Base-by-base conservation (phyloP, 148 eudicot genomes). In the Rhododendron molle region DNA sequence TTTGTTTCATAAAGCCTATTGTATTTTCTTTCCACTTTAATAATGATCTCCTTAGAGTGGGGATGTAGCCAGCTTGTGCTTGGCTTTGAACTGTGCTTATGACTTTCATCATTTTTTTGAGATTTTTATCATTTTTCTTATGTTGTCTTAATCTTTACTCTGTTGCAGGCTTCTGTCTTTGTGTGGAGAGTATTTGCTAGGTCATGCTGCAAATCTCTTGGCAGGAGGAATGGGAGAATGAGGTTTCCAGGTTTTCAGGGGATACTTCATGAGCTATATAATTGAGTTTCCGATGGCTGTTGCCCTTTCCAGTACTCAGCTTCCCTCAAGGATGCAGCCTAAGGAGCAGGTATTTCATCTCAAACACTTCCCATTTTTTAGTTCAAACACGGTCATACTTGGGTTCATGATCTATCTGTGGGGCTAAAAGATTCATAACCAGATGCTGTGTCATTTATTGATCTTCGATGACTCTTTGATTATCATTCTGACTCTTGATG, bases 111-210 rank as follows among this genome's bases (percentile, higher is more conserved):
- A 52, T 3, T 52, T 14, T 52, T 16, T 0, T 52, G 18, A 52
- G 56, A 52, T 52, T 52, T 14, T 52, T 5, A 13, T 52, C 56
- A 1, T 52, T 52, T 52, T 52, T 52, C 20, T 52, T 52, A 15
- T 15, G 56, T 14, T 13, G 16, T 52, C 56, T 2, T 20, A 52
- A 13, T 13, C 16, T 52, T 30, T 20, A 40, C 56, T 26, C 77
- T 79, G 78, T 50, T 88, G 85, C 92, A 92, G 94, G 91, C 88
- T 49, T 85, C 94, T 23, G 89, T 89, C 84, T 91, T 92, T 30
- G 87, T 90, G 2, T 92, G 92, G 86, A 90, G 92, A 82, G 80
- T 91, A 28, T 88, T 92, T 80, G 85, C 84, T 21, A 89, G 81
- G 76, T 50, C 92, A 74, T 87, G 81, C 30, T n/a, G 72, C 16